These are phyloP conservation scores for Coemansia sp. DNA, from an alignment of 192 early-diverging fungal species.

Conservation along the genomic window DNA sequence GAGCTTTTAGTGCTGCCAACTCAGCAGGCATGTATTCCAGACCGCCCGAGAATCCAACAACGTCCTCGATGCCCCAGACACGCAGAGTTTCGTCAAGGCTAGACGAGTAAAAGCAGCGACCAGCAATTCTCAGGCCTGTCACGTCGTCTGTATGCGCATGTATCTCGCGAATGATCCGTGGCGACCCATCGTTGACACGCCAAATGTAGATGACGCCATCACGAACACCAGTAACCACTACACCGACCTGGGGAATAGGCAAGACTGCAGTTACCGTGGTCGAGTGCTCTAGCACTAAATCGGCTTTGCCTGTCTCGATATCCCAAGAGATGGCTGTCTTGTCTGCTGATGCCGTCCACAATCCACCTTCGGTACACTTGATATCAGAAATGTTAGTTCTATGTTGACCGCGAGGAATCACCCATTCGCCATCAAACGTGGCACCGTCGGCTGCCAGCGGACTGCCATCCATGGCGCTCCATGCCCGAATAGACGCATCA, in stretches of 20 bases:
- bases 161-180: conserved; percentile 66
- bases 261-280: conserved; percentile 78
- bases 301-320: conserved; percentile 67
- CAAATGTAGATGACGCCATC: conserved; percentile 89
- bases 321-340: conserved; percentile 90
- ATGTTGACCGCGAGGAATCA: conserved; percentile 70
- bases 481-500: conserved; percentile 68
- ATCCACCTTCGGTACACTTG: conserved; percentile 61
- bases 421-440: conserved; percentile 30
- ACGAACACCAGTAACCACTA: conserved; percentile 80
- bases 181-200: conserved; percentile 59
- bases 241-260: conserved; percentile 62
- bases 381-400: conserved; percentile 78
- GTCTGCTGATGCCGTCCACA: conserved; percentile 94
- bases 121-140: conserved; percentile 62
- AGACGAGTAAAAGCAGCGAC: conserved; percentile 72
- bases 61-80: conserved; percentile 73
- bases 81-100: conserved; percentile 88
- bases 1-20: conserved; percentile 16
- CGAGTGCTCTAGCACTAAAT: conserved; percentile 77
- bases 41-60: conserved; percentile 30
- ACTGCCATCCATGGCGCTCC: conserved; percentile 67
- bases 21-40: conserved; percentile 34
- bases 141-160: conserved; percentile 93
- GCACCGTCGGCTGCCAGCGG: conserved; percentile 34